phyloP scores from a whole-genome alignment of 352 stramenopile genomes.

The Phytopythium montanum region DNA sequence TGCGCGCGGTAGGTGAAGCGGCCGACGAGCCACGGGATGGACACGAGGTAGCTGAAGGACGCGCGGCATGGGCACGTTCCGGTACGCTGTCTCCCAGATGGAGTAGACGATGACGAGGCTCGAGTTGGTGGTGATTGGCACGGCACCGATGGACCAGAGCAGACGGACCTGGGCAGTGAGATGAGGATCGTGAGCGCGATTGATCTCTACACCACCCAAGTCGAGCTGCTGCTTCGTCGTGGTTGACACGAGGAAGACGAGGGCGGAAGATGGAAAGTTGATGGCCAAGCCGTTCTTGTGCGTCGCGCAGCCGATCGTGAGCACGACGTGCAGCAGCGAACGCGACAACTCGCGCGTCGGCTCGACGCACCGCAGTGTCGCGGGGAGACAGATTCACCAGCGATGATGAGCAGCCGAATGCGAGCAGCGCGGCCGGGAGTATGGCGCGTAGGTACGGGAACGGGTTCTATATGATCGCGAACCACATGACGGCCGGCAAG shows the following conservation, averaged over 20 bases:
- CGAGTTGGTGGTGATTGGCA: slow-evolving; percentile 65
- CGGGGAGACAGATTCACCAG: slow-evolving; percentile 57
- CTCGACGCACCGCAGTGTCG: slow-evolving; percentile 69
- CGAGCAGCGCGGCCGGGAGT: slow-evolving; percentile 58
- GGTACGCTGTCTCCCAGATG: slow-evolving; percentile 70
- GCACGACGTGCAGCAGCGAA: slow-evolving; percentile 52
- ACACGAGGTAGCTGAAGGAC: slow-evolving; percentile 71
- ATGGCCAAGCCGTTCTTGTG: slow-evolving; percentile 81
- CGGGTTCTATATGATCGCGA: slow-evolving; percentile 41
- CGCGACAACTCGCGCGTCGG: slow-evolving; percentile 53
- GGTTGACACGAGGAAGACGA: slow-evolving; percentile 67
- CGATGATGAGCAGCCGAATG: slow-evolving; percentile 61
- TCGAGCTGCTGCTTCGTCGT: slow-evolving; percentile 25
- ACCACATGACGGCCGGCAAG: slow-evolving; percentile 46
- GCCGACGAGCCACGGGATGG: slow-evolving; percentile 68
- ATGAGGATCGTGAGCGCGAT: slow-evolving; percentile 56
- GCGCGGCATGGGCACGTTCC: slow-evolving; percentile 38
- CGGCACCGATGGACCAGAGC: slow-evolving; percentile 54
- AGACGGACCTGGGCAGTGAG: too few relatives aligned
- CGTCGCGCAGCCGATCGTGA: slow-evolving; percentile 64
- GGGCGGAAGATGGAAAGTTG: slow-evolving; percentile 62
- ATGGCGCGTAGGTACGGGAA: slow-evolving; percentile 62
- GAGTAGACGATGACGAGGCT: slow-evolving; percentile 75
- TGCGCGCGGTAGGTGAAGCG: slow-evolving; percentile 68
- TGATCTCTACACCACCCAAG: slow-evolving; percentile 43